Evolutionary conservation across 1,139 yeast genomes (phyloP), one percentile per base, ranked within the genome.

Genomic region (Debaryomyces psychrophilus): DNA sequence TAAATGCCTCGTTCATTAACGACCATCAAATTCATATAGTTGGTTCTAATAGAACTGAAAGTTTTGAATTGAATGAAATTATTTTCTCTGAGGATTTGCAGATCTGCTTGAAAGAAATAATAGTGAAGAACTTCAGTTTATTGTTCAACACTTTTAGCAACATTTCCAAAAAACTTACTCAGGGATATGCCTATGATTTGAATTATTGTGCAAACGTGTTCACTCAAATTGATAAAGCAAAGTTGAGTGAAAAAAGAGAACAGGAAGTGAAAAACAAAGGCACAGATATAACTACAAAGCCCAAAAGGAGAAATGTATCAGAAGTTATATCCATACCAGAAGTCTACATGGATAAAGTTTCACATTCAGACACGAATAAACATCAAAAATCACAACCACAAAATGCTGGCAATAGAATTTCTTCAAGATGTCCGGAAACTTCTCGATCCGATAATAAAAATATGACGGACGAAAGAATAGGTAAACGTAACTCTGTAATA

Each of bases 1-100:
- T 73, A 41, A 61, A 59, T 28, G 68, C 69, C 5, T 59, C 66
- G 2, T 66, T 60, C 41, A 56, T 67, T 3, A 61, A 61, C 34
- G 68, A 66, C 12, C 56, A 61, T 22, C 56, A 57, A n/a, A 51
- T 73, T 20, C 65, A 64, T 41, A 50, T 73, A 18, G 50, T 56
- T 15, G 76, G 68, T 0, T 61, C 55, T 47, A 67, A 61, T 43
- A 58, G 68, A 43, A 50, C 50, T 20, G 58, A 59, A 1, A 54
- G 55, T 11, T 57, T 61, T 14, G 60, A 59, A 15, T 49, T 67
- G 3, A 61, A 64, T 44, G 68, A 66, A 31, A 55, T 62, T 7
- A 56, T 69, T 8, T 38, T 49, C 1, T 56, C 59, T 2, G 50
- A 48, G 2, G 56, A 64, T 2, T 61, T 73, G 28, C 64, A 57